These are phyloP conservation scores for Alternaria novae-zelandiae DNA, from an alignment of 2,329 filamentous ascomycete species.

Conservation along the genomic window DNA sequence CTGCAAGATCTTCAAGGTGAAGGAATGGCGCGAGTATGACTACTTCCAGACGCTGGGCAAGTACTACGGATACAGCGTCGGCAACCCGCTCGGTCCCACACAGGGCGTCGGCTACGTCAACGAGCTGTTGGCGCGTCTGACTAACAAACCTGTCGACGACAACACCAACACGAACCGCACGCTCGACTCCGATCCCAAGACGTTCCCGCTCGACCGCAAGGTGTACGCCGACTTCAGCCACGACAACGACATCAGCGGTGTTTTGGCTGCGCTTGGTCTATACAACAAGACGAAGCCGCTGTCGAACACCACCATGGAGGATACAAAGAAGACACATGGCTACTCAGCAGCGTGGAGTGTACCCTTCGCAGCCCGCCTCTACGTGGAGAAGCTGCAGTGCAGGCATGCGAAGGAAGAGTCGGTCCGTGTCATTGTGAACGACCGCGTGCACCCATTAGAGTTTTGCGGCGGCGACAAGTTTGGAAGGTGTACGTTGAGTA, in stretches of 20 bases:
- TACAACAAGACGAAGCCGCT: conserved; percentile 69
- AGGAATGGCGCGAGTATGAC: conserved; percentile 80
- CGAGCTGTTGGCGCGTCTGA: conserved; percentile 84
- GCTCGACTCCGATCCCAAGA: conserved; percentile 68
- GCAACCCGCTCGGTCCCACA: conserved; percentile 79
- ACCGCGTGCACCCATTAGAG: conserved; percentile 75
- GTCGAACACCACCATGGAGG: conserved; percentile 54
- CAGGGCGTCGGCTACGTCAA: conserved; percentile 89
- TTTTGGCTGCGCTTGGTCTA: conserved; percentile 78
- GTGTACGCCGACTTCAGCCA: conserved; percentile 92
- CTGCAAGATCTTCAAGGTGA: conserved; percentile 73
- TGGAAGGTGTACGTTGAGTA: conserved; percentile 72
- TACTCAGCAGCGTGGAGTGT: conserved; percentile 81
- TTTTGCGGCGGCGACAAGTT: conserved; percentile 73
- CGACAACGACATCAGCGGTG: conserved; percentile 82
- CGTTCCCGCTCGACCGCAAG: conserved; percentile 71
- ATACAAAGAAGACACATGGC: conserved; percentile 64
- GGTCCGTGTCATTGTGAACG: conserved; percentile 83
- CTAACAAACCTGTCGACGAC: conserved; percentile 70
- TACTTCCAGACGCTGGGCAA: conserved; percentile 83
- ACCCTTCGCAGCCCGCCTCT: conserved; percentile 80
- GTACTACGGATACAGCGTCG: conserved; percentile 80
- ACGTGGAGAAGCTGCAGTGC: conserved; percentile 87
- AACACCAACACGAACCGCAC: conserved; percentile 79
- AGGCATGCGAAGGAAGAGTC: conserved; percentile 66